phyloP scores from a whole-genome alignment of 345 rosid genomes.

The Lumnitzera littorea region DNA sequence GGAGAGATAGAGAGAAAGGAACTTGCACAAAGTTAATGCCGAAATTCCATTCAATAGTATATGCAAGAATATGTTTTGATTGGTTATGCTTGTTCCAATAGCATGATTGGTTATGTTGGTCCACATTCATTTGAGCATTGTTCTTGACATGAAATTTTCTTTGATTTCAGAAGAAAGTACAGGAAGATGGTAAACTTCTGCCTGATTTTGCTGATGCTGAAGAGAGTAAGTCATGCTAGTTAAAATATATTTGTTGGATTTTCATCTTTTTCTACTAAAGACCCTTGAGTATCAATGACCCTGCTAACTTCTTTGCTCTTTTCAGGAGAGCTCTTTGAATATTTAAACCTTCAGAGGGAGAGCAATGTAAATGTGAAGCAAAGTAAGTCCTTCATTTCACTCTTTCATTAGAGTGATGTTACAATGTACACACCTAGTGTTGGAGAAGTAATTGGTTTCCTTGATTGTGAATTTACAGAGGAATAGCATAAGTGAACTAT shows the following conservation, averaged over 20 bases:
- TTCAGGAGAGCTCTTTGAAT: slow-evolving; percentile 75
- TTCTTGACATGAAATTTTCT: slow-evolving; percentile 7
- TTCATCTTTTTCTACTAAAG: too few species aligned
- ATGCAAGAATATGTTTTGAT: too few species aligned
- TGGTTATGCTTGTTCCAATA: too few species aligned
- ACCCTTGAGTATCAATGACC: not conserved
- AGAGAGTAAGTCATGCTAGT: slow-evolving; percentile 42
- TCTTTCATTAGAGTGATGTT: not conserved
- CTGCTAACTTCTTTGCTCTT: slow-evolving; percentile 9
- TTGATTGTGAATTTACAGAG: too few species aligned
- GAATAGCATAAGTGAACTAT: too few species aligned
- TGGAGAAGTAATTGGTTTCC: too few species aligned
- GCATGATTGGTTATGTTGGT: too few species aligned
- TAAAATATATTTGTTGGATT: too few species aligned
- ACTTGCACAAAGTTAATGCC: too few species aligned
- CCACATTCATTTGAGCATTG: not conserved
- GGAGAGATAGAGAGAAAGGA: too few species aligned
- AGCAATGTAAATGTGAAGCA: slow-evolving; percentile 55
- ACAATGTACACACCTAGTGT: too few species aligned
- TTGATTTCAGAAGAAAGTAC: slow-evolving; percentile 61
- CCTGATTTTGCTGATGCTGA: slow-evolving; percentile 89
- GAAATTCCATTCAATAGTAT: too few species aligned
- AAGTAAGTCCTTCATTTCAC: slow-evolving; percentile 36
- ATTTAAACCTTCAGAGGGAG: slow-evolving; percentile 70
- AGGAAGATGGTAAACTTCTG: slow-evolving; percentile 66